Conservation (phyloP, 331 rosid genomes). For the Malus hybrid region DNA sequence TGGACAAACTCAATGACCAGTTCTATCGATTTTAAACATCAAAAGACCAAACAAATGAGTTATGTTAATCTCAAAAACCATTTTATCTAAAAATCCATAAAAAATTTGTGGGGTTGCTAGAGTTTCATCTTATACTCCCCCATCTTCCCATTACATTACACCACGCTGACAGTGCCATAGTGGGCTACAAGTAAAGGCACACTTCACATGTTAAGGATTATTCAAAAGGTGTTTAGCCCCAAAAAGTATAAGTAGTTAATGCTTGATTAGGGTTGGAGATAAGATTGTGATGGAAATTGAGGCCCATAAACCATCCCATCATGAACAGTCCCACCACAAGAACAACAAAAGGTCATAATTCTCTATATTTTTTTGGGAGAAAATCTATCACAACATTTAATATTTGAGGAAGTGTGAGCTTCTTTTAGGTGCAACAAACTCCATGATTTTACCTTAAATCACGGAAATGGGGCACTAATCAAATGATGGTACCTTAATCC, state of each 20-base stretch:
- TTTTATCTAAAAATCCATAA: too few relatives aligned
- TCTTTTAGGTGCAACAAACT: constrained; percentile 7
- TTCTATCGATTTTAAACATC: too few relatives aligned
- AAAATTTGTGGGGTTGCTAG: neutral
- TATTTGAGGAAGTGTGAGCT: neutral
- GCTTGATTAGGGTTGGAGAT: neutral
- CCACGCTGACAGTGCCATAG: neutral
- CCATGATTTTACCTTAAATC: neutral
- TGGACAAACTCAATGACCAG: too few relatives aligned
- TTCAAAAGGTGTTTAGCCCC: neutral
- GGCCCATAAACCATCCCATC: constrained; percentile 1
- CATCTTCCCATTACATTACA: neutral
- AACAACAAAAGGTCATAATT: neutral
- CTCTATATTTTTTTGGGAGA: too few relatives aligned
- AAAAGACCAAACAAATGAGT: too few relatives aligned
- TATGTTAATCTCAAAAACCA: too few relatives aligned
- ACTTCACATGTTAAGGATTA: neutral
- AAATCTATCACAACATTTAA: neutral
- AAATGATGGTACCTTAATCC: neutral
- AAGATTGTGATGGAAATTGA: constrained; percentile 10
- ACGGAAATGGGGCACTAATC: neutral
- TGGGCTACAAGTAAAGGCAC: neutral
- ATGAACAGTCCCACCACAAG: neutral
- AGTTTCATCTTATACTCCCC: neutral
- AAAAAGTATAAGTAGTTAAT: neutral